Evolutionary conservation across 176 grass and related monocot genomes (phyloP), one percentile per base, ranked within the genome.

Genomic region (Lolium perenne): DNA sequence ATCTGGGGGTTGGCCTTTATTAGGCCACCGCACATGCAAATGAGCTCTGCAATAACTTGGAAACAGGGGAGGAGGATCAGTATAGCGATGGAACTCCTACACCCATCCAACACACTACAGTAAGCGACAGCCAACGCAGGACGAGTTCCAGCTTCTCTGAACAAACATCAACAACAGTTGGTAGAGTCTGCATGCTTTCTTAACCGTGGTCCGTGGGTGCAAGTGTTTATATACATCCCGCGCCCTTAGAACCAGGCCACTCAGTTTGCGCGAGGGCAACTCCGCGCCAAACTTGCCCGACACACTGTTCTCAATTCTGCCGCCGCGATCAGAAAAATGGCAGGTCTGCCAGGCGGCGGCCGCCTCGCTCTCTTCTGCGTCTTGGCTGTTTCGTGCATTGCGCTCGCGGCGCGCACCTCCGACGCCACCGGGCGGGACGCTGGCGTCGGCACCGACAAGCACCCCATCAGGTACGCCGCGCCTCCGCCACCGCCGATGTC

Each of bases 311-410:
- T 71, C 53, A 20, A 21, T 63, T 54, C 62, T 9, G 25, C 40
- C 45, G 29, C 80, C 25, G 72, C 79, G 48, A 83, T 49, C 60
- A 10, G 16, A 17, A 10, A 20, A 5, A 91, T 91, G 89, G 76
- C 58, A 5, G 57, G 74, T 25, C 38, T 20, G 47, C 12, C 23
- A 17, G 13, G 47, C 77, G 4, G 6, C 11, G 35, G 63, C 18
- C 41, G 87, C 71, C 45, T 88, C 67, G 26, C 79, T 66, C 41
- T 92, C 43, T 80, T 87, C 58, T 77, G 21, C 71, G 1, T 86
- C 48, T 0, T 92, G 40, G 81, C 59, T 23, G 61, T 32, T 35
- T 32, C 93, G 2, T 83, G 73, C 79, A 68, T 80, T 23, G 78
- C 83, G n/a, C 10, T 86, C 49, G 69, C 20, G 77, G 76, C 57